Base-by-base conservation (phyloP, 108 stramenopile species). In the Aureococcus anophagefferens region DNA sequence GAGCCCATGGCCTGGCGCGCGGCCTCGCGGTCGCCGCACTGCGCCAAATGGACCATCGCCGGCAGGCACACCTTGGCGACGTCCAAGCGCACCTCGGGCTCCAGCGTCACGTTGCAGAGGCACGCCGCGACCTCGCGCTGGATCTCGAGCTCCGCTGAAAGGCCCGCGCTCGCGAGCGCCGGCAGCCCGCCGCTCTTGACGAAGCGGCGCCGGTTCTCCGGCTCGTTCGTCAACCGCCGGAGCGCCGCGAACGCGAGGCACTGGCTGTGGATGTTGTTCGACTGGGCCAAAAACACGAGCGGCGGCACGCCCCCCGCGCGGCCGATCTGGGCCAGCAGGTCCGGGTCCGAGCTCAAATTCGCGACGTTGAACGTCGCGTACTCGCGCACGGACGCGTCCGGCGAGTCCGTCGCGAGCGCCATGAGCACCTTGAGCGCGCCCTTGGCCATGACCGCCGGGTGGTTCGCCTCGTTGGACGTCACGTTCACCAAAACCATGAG, bases 51-150 rank as follows among this genome's bases (percentile, higher is more conserved):
- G 28, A 87, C 77, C 68, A 92, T 35, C 31, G 80, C 77, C 1
- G 71, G 66, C 35, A 87, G 76, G 70, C 87, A 83, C 9, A 64
- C 70, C 45, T 72, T 68, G 30, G 89, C 87, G 30, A 89, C 77
- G 33, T 69, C 81, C 21, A 81, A 34, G 33, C 89, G 87, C 73
- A 84, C 76, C 63, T 74, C 77, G 46, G 80, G 74, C 59, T 70
- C 75, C 69, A 88, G 81, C 0, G 89, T 84, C 51, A 92, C 69
- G 65, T 80, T 84, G 73, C 80, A 89, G 35, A 90, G 68, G 70
- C 87, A 86, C 5, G 85, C 88, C 30, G 89, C 84, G 30, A 88
- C 85, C 83, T 91, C 91, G 65, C 86, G 63, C 74, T 85, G 87
- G 33, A 87, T 78, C 70, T 89, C 88, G 40, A 80, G 64, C 29